phyloP scores from a whole-genome alignment of 176 grass and related monocot species.

The Thalia dealbata region DNA sequence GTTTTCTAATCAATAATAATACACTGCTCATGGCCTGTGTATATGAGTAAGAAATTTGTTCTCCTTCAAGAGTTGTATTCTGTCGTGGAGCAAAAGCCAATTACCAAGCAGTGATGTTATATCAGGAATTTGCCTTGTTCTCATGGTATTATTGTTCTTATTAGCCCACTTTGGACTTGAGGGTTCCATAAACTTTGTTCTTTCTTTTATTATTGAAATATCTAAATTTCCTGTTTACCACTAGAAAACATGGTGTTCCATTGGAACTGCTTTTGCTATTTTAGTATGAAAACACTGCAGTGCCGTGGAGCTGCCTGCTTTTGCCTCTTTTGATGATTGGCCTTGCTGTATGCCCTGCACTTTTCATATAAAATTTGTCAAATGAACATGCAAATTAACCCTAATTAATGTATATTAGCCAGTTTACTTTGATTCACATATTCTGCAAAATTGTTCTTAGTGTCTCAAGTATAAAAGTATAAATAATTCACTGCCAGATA shows the following conservation, averaged over 20 bases:
- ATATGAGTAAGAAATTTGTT: conserved; percentile 2
- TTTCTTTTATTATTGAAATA: neutral
- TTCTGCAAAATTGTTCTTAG: too few relatives aligned
- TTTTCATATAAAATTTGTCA: too few relatives aligned
- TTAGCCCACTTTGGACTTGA: neutral
- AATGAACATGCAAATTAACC: too few relatives aligned
- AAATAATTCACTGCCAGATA: too few relatives aligned
- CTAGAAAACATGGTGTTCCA: too few relatives aligned
- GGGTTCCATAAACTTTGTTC: neutral
- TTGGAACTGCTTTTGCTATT: too few relatives aligned
- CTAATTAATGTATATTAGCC: too few relatives aligned
- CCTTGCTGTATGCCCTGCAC: neutral
- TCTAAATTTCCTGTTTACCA: neutral
- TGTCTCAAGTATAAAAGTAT: too few relatives aligned
- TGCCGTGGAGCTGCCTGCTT: too few relatives aligned
- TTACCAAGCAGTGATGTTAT: neutral
- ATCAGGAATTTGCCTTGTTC: neutral
- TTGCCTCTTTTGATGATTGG: neutral
- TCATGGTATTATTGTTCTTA: neutral
- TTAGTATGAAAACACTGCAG: too few relatives aligned
- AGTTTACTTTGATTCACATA: too few relatives aligned
- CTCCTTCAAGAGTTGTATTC: neutral
- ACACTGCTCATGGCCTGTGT: neutral
- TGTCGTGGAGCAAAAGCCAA: neutral
- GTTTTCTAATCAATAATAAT: conserved; percentile 7